phyloP scores from a whole-genome alignment of 352 stramenopile genomes.

The Pythium sukuiense region DNA sequence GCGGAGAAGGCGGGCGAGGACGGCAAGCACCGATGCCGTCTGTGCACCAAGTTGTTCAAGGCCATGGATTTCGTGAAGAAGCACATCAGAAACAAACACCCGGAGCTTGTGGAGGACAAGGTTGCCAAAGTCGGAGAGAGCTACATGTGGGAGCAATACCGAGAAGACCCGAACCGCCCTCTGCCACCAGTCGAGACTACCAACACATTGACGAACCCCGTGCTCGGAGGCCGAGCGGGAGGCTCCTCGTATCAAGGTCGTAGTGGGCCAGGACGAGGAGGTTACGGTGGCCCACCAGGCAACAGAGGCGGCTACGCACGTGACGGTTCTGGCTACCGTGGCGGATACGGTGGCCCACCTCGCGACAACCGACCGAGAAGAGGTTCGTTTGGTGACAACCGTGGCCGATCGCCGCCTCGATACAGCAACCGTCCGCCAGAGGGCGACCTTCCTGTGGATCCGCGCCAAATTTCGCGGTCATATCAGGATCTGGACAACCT shows the following conservation, averaged over 20 bases:
- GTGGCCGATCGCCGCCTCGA: conserved; percentile 30
- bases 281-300: conserved; percentile 32
- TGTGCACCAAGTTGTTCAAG: conserved; percentile 90
- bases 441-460: conserved; percentile 71
- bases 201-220: conserved; percentile 57
- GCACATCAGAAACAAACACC: conserved; percentile 88
- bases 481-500: conserved; percentile 86
- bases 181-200: conserved; percentile 72
- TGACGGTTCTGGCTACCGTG: conserved; percentile 53
- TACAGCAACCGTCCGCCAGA: conserved; percentile 44
- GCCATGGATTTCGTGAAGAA: conserved; percentile 88
- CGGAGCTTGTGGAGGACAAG: conserved; percentile 80
- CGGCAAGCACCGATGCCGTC: conserved; percentile 75
- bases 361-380: conserved; percentile 49
- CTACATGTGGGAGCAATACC: conserved; percentile 89
- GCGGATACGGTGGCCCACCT: conserved; percentile 44
- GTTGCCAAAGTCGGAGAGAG: conserved; percentile 78
- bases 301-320: conserved; percentile 49
- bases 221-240: conserved; percentile 44
- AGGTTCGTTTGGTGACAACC: conserved; percentile 43
- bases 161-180: conserved; percentile 75
- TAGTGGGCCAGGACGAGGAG: conserved; percentile 20
- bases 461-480: conserved; percentile 77
- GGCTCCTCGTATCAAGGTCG: conserved; percentile 32
- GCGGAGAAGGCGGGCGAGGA: conserved; percentile 82